phyloP scores from a whole-genome alignment of 805 yeast genomes.

The Hagleromyces aurorensis region DNA sequence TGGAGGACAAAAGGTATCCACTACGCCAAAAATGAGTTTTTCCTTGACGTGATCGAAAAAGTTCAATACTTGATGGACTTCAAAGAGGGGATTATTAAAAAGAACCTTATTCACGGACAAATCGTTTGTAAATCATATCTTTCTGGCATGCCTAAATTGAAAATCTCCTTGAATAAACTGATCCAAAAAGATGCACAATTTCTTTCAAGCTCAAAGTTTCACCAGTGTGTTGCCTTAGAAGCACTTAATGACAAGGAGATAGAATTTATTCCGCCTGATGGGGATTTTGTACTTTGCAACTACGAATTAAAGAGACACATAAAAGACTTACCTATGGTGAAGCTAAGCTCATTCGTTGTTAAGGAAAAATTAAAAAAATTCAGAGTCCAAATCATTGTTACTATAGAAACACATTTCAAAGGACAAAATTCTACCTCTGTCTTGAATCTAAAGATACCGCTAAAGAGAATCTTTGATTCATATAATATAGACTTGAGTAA shows the following conservation, averaged over 20 bases:
- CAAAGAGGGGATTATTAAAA: slow-evolving; percentile 50
- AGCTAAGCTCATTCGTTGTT: slow-evolving; percentile 20
- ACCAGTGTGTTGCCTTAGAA: slow-evolving; percentile 77
- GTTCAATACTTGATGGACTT: slow-evolving; percentile 61
- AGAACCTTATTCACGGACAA: slow-evolving; percentile 64
- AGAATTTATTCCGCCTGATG: slow-evolving; percentile 86
- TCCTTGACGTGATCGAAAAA: slow-evolving; percentile 74
- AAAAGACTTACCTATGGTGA: slow-evolving; percentile 33
- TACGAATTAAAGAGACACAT: slow-evolving; percentile 31
- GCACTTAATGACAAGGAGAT: slow-evolving; percentile 42
- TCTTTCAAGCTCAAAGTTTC: slow-evolving; percentile 68
- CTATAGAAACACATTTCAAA: slow-evolving; percentile 30
- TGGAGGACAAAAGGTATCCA: slow-evolving; percentile 92
- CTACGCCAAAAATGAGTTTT: slow-evolving; percentile 84
- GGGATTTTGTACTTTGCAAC: slow-evolving; percentile 54
- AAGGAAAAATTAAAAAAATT: slow-evolving; percentile 22
- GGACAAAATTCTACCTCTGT: slow-evolving; percentile 30
- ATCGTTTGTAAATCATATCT: slow-evolving; percentile 66
- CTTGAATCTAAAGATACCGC: slow-evolving; percentile 27
- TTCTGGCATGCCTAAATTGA: slow-evolving; percentile 84
- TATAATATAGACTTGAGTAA: slow-evolving; percentile 37
- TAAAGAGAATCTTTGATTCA: slow-evolving; percentile 28
- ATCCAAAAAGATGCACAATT: slow-evolving; percentile 35
- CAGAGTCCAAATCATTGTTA: slow-evolving; percentile 18
- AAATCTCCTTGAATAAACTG: slow-evolving; percentile 67